A percentile compares a stretch with the other conserved stretches of the same genome.
phyloP scores from a whole-genome alignment of 176 grass and related monocot genomes.

The Triticum monococcum region DNA sequence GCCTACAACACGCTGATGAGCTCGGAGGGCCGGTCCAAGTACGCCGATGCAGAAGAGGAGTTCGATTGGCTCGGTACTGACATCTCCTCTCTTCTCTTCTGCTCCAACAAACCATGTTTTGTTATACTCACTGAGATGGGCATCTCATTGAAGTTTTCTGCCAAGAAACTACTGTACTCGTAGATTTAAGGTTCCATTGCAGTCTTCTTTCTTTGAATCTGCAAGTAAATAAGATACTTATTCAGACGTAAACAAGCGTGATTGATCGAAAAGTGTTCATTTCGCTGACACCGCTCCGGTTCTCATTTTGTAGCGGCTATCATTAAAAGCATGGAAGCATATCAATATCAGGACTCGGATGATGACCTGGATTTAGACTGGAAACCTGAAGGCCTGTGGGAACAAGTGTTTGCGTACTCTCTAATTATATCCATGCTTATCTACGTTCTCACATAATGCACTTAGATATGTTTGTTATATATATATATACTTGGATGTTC shows the following conservation, averaged over 20 bases:
- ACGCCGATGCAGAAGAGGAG: conserved; percentile 43
- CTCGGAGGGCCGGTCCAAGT: conserved; percentile 57
- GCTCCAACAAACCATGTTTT: not conserved
- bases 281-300: conserved; percentile 1
- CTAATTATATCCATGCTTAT: too few relatives aligned
- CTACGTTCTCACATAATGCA: too few relatives aligned
- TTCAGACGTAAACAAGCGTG: not conserved
- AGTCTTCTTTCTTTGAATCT: not conserved
- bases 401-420: conserved; percentile 43
- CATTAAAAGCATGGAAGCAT: conserved; percentile 62
- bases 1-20: conserved; percentile 85
- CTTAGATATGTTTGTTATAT: too few relatives aligned
- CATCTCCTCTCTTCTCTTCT: conserved; percentile 15
- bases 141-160: not conserved
- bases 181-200: not conserved
- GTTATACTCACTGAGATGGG: not conserved
- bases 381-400: conserved; percentile 79
- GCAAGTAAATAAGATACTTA: not conserved
- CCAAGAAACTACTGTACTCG: not conserved
- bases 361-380: conserved; percentile 61
- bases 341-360: conserved; percentile 63
- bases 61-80: conserved; percentile 82
- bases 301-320: conserved; percentile 62
- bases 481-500: too few relatives aligned
- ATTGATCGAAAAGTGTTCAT: not conserved